Conservation (phyloP, 106 monocot genomes). For the Allium cepa region DNA sequence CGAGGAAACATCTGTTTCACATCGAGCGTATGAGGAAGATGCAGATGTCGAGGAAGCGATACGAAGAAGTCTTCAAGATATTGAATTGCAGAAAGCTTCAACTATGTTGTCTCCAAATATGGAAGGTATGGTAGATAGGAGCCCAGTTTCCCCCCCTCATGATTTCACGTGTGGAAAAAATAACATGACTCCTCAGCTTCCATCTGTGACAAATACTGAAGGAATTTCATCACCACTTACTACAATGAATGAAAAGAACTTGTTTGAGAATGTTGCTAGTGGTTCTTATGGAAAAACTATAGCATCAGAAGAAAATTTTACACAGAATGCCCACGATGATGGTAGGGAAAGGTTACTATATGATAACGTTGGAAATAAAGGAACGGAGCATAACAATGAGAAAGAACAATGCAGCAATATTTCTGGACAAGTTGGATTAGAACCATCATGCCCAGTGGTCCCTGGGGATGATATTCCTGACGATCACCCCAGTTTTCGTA, state of each 20-base stretch:
- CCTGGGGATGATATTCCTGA: conserved; percentile 3
- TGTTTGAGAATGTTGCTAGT: conserved; percentile 3
- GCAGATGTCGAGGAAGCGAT: conserved; percentile 81
- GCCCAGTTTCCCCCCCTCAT: background rate
- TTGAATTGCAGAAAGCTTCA: conserved; percentile 14
- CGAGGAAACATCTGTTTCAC: conserved; percentile 38
- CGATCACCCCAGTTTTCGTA: conserved; percentile 6
- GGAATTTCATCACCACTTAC: background rate
- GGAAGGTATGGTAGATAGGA: background rate
- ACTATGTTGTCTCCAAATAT: conserved; percentile 11
- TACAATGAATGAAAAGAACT: conserved; percentile 1
- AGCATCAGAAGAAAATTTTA: background rate
- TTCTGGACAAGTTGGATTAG: conserved; percentile 7
- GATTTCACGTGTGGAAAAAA: background rate
- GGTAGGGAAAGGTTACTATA: conserved; percentile 2
- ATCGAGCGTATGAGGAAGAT: conserved; percentile 69
- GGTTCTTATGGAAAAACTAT: conserved; percentile 13
- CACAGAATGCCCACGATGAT: background rate
- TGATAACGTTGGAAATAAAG: background rate
- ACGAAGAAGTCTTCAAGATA: conserved; percentile 81
- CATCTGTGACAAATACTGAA: conserved; percentile 1
- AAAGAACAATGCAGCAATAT: conserved; percentile 8
- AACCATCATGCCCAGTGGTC: conserved; percentile 7
- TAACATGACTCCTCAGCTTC: background rate
- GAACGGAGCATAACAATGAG: background rate